A percentile compares a stretch with the other conserved stretches of the same genome.
Conservation (phyloP, 805 yeast genomes). For the Yarrowia deformans region DNA sequence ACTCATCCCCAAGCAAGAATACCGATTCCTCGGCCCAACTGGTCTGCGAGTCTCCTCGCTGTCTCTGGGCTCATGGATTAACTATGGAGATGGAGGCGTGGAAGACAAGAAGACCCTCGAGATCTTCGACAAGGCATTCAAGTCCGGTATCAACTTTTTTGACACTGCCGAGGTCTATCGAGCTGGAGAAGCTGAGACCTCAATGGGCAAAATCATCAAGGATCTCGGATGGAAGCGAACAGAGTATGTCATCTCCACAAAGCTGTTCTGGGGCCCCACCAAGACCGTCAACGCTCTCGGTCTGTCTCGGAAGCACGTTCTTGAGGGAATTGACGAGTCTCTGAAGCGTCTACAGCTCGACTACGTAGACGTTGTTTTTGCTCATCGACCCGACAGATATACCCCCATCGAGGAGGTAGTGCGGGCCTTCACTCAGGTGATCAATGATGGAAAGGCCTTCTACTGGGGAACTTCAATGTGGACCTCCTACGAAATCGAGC, state of each 20-base stretch:
- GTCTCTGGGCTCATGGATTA: slow-evolving; percentile 50
- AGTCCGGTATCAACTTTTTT: slow-evolving; percentile 49
- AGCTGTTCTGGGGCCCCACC: slow-evolving; percentile 49
- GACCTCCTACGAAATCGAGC: slow-evolving; percentile 50
- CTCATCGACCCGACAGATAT: slow-evolving; percentile 49
- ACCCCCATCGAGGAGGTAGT: slow-evolving; percentile 50
- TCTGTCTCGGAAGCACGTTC: slow-evolving; percentile 49
- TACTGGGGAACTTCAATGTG: slow-evolving; percentile 51
- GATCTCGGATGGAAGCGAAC: slow-evolving; percentile 48
- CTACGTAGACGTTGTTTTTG: slow-evolving; percentile 50
- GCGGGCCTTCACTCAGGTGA: slow-evolving; percentile 49
- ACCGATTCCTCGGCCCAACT: slow-evolving; percentile 49
- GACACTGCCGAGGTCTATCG: slow-evolving; percentile 50
- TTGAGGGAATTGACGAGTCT: slow-evolving; percentile 49
- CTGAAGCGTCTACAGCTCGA: slow-evolving; percentile 48
- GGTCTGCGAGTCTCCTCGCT: slow-evolving; percentile 50
- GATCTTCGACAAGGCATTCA: slow-evolving; percentile 48
- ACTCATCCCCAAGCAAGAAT: slow-evolving; percentile 43
- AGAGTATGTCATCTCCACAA: slow-evolving; percentile 49
- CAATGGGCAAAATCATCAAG: slow-evolving; percentile 48
- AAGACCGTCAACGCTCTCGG: slow-evolving; percentile 47
- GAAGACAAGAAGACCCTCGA: slow-evolving; percentile 46
- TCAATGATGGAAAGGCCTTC: slow-evolving; percentile 48
- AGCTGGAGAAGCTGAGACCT: slow-evolving; percentile 47
- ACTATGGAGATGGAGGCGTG: slow-evolving; percentile 46